These are phyloP conservation scores for Xylaria intraflava DNA, from an alignment of 495 filamentous ascomycete species.

Conservation along the genomic window DNA sequence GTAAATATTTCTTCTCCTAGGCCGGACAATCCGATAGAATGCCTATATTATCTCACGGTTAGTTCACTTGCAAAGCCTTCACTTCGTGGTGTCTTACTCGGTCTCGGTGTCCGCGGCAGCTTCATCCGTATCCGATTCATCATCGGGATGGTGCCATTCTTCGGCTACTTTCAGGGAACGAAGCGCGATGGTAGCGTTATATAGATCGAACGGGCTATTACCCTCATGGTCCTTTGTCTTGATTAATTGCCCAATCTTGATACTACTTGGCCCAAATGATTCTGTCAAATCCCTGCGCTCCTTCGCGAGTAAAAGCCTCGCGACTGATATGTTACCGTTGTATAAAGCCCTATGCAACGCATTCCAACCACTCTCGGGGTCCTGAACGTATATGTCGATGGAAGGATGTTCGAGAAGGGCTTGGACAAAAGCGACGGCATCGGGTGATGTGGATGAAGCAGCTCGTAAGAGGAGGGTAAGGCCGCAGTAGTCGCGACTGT, in stretches of 20 bases:
- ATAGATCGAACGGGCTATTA: constrained; percentile 89
- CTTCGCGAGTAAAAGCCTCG: constrained; percentile 67
- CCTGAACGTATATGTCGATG: constrained; percentile 80
- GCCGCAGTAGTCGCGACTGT: constrained; percentile 70
- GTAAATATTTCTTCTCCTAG: constrained; percentile 82
- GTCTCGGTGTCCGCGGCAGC: constrained; percentile 17
- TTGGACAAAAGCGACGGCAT: constrained; percentile 62
- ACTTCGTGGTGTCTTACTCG: constrained; percentile 12
- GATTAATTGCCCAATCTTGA: constrained; percentile 58
- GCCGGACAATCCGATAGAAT: constrained; percentile 24
- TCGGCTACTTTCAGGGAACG: constrained; percentile 32
- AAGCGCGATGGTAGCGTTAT: constrained; percentile 71
- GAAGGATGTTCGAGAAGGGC: constrained; percentile 73
- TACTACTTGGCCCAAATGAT: constrained; percentile 38
- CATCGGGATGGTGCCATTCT: constrained; percentile 18
- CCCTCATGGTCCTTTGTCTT: constrained; percentile 95
- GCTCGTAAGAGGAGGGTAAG: constrained; percentile 81
- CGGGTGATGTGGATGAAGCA: constrained; percentile 63
- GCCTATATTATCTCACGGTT: constrained; percentile 12
- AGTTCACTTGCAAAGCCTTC: background rate
- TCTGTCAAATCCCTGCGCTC: constrained; percentile 61
- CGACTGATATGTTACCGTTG: constrained; percentile 82
- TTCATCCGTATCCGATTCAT: constrained; percentile 39
- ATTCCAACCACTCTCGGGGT: constrained; percentile 93
- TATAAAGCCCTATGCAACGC: constrained; percentile 89